Base-by-base conservation (phyloP, 177 flowering plant species). In the Telopea speciosissima region DNA sequence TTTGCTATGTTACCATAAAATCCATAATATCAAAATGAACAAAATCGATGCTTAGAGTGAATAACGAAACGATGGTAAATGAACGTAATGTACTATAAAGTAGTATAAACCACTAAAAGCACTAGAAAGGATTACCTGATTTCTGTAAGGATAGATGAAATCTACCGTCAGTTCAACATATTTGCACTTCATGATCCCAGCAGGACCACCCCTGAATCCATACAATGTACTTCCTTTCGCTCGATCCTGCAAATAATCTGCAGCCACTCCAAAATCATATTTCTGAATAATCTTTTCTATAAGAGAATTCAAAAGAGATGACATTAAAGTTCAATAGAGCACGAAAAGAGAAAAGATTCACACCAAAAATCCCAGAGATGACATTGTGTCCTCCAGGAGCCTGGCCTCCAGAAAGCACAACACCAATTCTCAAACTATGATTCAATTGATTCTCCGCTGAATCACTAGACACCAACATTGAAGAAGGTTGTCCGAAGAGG, bases 381-480 rank as follows among this genome's bases (percentile, higher is more conserved):
- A 95, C 99, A 83, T 95, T 95, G 81, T 92, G 99, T 26, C 99
- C 99, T 23, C 99, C 99, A 16, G 99, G 99, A 22, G 99, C 99
- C 78, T 95, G 99, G 24, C 99, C 99, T 56, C 99, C 99, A 26
- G 99, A 95, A 70, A 95, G 79, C 31, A 94, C 97, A 42, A 94
- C 97, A 11, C 97, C 98, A 63, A 92, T 87, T 84, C 89, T 94
- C 89, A 93, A 73, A 78, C 79, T 86, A 77, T 76, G 81, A 65
- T 72, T 83, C 8, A 81, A 68, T 25, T 44, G 36, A 0, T 44
- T 26, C 1, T 72, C 66, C 26, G 60, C 72, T 1, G 80, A 67
- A 1, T 81, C 87, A 36, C 72, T 73, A 1, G 94, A 89, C 23
- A 85, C 90, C 83, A 90, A 49, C 75, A 72, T 25, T 28, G 88